Base-by-base conservation (phyloP, 352 stramenopile species). In the Pythium dissotocum region DNA sequence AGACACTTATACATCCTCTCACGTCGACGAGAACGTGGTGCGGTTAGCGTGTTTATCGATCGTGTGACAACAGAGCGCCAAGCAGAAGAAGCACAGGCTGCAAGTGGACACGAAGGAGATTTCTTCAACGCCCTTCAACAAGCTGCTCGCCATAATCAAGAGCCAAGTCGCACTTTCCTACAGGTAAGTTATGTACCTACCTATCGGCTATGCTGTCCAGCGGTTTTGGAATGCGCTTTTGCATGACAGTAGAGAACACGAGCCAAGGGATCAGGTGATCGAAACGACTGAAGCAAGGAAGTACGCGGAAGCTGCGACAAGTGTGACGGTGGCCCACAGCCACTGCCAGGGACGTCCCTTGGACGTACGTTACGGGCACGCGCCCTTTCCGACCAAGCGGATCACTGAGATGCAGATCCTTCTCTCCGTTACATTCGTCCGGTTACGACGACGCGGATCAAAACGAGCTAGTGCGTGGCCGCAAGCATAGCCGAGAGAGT, bases 1-100 rank as follows among this genome's bases (percentile, higher is more conserved):
- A 87, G 63, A 46, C 1, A 28, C 21, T 30, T 53, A 56, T 44
- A 60, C 33, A 46, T 48, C 8, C 9, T 46, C 42, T 49, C n/a
- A 53, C n/a, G 46, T 53, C 16, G 46, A 53, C 21, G n/a, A 53
- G 46, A 30, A 4, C 13, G 18, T 53, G 46, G n/a, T 53, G 46
- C 46, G n/a, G 18, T 53, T 14, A 5, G 21, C 18, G 14, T 53
- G 46, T 53, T 53, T 53, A 53, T n/a, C 9, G 46, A 32, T n/a
- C 46, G 46, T 53, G 46, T 53, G 46, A 53, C 46, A 53, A 53
- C n/a, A 53, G 18, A 9, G 14, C 6, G 6, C 46, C 1, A 53
- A 30, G 46, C 18, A 3, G 7, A 53, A 53, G 21, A 10, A n/a
- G 46, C 16, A 51, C 33, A 51, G 18, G 42, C 18, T 6, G 2